Evolutionary conservation across 2,329 filamentous ascomycete genomes (phyloP), one percentile per base, ranked within the genome.

Genomic region (Fusarium caatingaense): DNA sequence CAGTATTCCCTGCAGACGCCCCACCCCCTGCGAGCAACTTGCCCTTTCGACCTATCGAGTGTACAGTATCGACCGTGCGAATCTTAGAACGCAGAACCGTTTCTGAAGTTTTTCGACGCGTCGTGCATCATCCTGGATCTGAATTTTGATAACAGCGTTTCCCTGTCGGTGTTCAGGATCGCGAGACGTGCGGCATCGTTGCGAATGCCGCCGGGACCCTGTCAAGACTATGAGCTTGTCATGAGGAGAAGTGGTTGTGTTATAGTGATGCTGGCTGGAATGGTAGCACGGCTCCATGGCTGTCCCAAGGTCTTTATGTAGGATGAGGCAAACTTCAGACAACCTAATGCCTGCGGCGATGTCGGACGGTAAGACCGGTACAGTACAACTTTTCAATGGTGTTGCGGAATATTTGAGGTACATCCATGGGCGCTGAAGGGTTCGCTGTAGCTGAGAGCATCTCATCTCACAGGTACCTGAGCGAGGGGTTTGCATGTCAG

Each of bases 111-210:
- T 44, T 57, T 73, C 59, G 46, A 61, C 59, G 56, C 63, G 63
- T 72, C 66, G 67, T 75, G 71, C 69, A 72, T 72, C 60, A 75
- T 65, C 73, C 73, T 67, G 61, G 69, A 56, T 64, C 25, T 69
- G 54, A 53, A 67, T 60, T 71, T 74, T 74, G 71, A 67, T 65
- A 64, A 66, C 32, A 64, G 21, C 56, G 53, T 66, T 71, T 66
- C 59, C 71, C 72, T 75, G 71, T 58, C 67, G 49, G 44, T 48
- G 56, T 60, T 67, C 45, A 57, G 64, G 69, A 72, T 74, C 48
- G 63, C 65, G 68, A 74, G 68, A 73, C 60, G 60, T 72, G 71
- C 54, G 65, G 65, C 68, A 74, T 75, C 59, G 60, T 61, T 70
- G 60, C 62, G 70, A 75, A 64, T 75, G 73, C 72, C 68, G 71